Conservation (phyloP, 352 stramenopile species). For the Globisporangium carolinianum region DNA sequence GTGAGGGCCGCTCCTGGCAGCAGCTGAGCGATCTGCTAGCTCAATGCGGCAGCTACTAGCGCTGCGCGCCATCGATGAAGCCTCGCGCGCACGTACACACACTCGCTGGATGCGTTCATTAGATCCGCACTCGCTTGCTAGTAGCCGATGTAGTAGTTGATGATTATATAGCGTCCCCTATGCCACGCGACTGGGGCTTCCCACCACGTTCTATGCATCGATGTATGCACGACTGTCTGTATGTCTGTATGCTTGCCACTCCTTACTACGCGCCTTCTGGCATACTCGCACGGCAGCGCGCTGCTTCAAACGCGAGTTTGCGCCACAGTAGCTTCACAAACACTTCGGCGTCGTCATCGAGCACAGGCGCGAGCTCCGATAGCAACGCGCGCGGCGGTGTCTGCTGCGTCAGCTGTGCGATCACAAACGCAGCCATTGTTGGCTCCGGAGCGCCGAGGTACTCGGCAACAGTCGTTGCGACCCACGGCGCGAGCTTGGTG, state of each 20-base stretch:
- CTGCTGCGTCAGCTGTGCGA: constrained; percentile 27
- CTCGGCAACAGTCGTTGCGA: constrained; percentile 41
- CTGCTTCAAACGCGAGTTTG: constrained; percentile 42
- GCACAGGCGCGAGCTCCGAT: constrained; percentile 26
- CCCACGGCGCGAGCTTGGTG: constrained; percentile 38
- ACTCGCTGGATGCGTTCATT: too few relatives aligned
- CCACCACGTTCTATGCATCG: too few relatives aligned
- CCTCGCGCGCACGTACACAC: too few relatives aligned
- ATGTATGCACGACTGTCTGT: background rate
- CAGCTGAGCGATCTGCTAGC: background rate
- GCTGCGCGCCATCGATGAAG: too few relatives aligned
- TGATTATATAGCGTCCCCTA: background rate
- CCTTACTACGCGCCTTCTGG: too few relatives aligned
- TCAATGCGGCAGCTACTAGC: background rate
- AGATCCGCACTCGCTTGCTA: background rate
- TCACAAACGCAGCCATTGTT: constrained; percentile 38
- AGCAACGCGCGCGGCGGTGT: constrained; percentile 22
- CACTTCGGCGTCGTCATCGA: constrained; percentile 43
- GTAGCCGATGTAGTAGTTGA: background rate
- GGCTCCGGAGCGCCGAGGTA: constrained; percentile 45
- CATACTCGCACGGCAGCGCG: constrained; percentile 6
- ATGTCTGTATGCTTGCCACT: background rate
- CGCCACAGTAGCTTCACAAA: constrained; percentile 53
- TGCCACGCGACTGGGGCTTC: background rate
- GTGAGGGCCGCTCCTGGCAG: background rate